These are phyloP conservation scores for Ogataea chonburiensis DNA, from an alignment of 805 yeast genomes.

Conservation along the genomic window DNA sequence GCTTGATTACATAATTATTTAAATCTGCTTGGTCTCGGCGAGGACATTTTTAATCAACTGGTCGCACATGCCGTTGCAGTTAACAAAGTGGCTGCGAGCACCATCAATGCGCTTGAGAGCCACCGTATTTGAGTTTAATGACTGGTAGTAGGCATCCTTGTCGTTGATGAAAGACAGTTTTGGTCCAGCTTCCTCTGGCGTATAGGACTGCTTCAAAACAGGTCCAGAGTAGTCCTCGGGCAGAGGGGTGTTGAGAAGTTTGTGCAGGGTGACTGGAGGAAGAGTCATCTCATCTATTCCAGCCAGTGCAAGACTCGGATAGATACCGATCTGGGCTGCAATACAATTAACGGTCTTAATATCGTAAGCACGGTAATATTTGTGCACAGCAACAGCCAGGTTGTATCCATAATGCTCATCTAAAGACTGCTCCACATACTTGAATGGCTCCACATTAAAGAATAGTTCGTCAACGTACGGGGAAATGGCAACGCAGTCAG, in stretches of 20 bases:
- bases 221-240: constrained; percentile 30
- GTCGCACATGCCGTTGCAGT: constrained; percentile 18
- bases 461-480: constrained; percentile 36
- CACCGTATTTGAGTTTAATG: constrained; percentile 13
- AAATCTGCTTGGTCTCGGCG: constrained; percentile 14
- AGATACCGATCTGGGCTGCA: constrained; percentile 36
- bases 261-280: constrained; percentile 31
- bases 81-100: constrained; percentile 20
- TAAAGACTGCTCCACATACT: constrained; percentile 23
- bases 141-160: constrained; percentile 20
- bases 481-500: constrained; percentile 35
- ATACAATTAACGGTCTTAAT: constrained; percentile 33
- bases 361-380: constrained; percentile 34
- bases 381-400: constrained; percentile 31
- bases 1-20: constrained; percentile 3
- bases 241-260: constrained; percentile 24
- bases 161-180: constrained; percentile 22
- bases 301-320: constrained; percentile 29
- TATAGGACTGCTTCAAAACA: constrained; percentile 16
- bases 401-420: constrained; percentile 33
- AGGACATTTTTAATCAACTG: constrained; percentile 17
- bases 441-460: constrained; percentile 29
- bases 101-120: constrained; percentile 24
- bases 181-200: constrained; percentile 27
- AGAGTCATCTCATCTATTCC: constrained; percentile 39